A percentile compares a stretch with the other conserved stretches of the same genome.
Conservation (phyloP, 305 asterid species). For the Euphrasia arctica region DNA sequence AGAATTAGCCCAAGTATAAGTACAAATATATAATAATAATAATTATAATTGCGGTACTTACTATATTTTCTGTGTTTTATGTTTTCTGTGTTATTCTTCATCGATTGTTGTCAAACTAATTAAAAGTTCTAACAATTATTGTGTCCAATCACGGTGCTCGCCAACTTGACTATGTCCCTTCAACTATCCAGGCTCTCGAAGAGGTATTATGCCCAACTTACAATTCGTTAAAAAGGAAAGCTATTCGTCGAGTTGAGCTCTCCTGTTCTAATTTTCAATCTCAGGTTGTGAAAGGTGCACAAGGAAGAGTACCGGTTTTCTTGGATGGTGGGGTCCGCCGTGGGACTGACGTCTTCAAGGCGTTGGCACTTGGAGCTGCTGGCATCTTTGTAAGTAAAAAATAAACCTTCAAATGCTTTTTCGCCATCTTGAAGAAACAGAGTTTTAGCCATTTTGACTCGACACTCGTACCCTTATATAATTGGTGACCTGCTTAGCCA, state of each 20-base stretch:
- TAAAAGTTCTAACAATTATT: constrained; percentile 33
- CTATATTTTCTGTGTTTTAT: no score
- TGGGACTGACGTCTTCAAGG: constrained; percentile 96
- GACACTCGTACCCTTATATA: no score
- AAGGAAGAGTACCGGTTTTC: constrained; percentile 86
- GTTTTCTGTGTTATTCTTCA: no score
- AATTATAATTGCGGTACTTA: no score
- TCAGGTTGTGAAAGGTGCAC: constrained; percentile 94
- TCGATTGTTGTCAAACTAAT: no score
- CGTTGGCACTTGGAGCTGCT: constrained; percentile 87
- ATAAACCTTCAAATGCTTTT: not conserved
- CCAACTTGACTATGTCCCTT: constrained; percentile 89
- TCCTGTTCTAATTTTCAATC: constrained; percentile 18
- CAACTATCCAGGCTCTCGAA: constrained; percentile 70
- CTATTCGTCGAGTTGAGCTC: not conserved
- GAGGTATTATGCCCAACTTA: not conserved
- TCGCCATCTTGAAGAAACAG: no score
- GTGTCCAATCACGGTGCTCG: constrained; percentile 98
- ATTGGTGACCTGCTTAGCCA: no score
- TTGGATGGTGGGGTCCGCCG: constrained; percentile 94
- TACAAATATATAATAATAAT: no score
- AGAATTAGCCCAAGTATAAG: no score
- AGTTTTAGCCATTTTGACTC: no score
- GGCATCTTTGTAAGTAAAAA: constrained; percentile 78
- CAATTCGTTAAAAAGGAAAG: not conserved